Evolutionary conservation across 2,329 filamentous ascomycete genomes (phyloP), one percentile per base, ranked within the genome.

Genomic region (Claviceps pazoutovae): DNA sequence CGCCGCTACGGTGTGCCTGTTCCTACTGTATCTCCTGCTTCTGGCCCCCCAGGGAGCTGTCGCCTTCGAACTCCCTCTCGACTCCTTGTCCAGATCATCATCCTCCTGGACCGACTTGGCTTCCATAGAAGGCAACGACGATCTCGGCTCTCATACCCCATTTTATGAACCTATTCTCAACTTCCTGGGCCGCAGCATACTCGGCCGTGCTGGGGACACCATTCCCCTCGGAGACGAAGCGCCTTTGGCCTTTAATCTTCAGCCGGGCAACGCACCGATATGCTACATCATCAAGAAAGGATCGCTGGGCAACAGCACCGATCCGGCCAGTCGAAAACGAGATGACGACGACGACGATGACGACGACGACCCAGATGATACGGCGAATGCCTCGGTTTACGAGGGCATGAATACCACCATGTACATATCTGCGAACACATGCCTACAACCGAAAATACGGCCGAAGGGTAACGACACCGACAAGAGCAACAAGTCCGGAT

Each of bases 381-480:
- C 14, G 16, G n/a, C n/a, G 16, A 17, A 42, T 14, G 9, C 23
- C n/a, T n/a, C 2, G 7, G 17, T 2, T 14, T 13, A n/a, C 17
- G 43, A 5, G 7, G 26, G 43, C n/a, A 49, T 42, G 38, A 23
- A 52, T 9, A 60, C 67, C 43, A 78, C 69, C 1, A 72, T 97
- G 3, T 96, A 85, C 65, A 75, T 98, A 51, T 89, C 89, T 2
- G 81, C 89, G 44, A 97, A 89, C 58, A 90, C 87, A 1, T 98
- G 93, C 66, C 67, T 79, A 26, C 88, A 94, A 60, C 93, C 91
- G 13, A 64, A 43, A 21, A 19, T 48, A 30, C 26, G 49, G 19
- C 34, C 34, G 1, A 45, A 50, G 48, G 48, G 34, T n/a, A 54
- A 57, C 46, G 14, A 17, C 1, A 19, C 47, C 9, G 16, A 44